phyloP scores from a whole-genome alignment of 1,284 basidiomycete genomes.

The Meripilus lineatus region DNA sequence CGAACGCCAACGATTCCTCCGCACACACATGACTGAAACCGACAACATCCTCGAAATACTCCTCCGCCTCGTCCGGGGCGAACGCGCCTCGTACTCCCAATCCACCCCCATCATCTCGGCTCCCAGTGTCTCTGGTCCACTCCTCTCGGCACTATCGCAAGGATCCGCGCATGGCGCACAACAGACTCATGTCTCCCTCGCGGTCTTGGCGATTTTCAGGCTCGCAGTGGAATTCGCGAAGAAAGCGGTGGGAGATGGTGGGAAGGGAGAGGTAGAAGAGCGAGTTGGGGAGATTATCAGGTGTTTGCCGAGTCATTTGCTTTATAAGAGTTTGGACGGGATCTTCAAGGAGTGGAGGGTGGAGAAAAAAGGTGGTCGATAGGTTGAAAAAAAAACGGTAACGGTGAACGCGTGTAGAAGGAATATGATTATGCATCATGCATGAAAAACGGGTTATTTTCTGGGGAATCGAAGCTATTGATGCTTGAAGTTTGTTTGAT shows the following conservation, averaged over 20 bases:
- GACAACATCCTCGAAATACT: slow-evolving; percentile 91
- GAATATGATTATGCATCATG: too few relatives aligned
- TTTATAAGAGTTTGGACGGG: slow-evolving; percentile 86
- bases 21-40: slow-evolving; percentile 78
- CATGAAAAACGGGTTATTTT: too few relatives aligned
- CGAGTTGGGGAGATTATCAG: slow-evolving; percentile 86
- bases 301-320: slow-evolving; percentile 76
- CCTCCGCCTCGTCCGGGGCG: slow-evolving; percentile 83
- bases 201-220: slow-evolving; percentile 86
- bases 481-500: too few relatives aligned
- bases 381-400: too few relatives aligned
- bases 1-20: slow-evolving; percentile 83
- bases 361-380: slow-evolving; percentile 64
- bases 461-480: too few relatives aligned
- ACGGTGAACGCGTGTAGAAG: too few relatives aligned
- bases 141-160: slow-evolving; percentile 63
- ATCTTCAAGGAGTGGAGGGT: slow-evolving; percentile 90
- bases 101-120: slow-evolving; percentile 53
- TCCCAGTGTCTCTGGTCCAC: slow-evolving; percentile 56
- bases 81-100: slow-evolving; percentile 71
- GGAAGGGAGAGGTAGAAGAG: slow-evolving; percentile 68
- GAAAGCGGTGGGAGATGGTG: slow-evolving; percentile 63
- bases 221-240: slow-evolving; percentile 78
- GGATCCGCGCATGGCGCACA: slow-evolving; percentile 78
- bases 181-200: slow-evolving; percentile 90